Percentiles rank a stretch among this genome's conserved stretches.
Evolutionary conservation across 1,284 basidiomycete species (phyloP).

Genomic region (Heterobasidion irregulare): DNA sequence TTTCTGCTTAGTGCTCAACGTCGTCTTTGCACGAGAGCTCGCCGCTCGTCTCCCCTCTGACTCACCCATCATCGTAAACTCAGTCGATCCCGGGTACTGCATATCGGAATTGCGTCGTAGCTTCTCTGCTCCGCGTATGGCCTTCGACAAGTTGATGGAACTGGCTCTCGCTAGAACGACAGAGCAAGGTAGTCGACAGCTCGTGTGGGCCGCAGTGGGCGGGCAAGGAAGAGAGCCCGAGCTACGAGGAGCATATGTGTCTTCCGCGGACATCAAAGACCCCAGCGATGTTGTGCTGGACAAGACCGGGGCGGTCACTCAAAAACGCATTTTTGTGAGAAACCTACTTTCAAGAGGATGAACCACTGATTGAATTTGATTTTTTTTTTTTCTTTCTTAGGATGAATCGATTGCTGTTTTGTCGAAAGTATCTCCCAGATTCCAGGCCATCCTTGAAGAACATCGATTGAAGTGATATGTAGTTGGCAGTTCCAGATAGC

Average conservation of each 20-base stretch:
- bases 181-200: constrained; percentile 32
- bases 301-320: constrained; percentile 27
- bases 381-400: neutral
- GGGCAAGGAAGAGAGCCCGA: constrained; percentile 13
- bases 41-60: constrained; percentile 21
- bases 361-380: neutral
- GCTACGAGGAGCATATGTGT: constrained; percentile 31
- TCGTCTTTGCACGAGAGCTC: constrained; percentile 33
- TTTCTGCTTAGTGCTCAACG: constrained; percentile 27
- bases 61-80: constrained; percentile 23
- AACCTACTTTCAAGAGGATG: neutral
- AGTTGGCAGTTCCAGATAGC: too few species aligned
- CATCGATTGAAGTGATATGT: neutral
- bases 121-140: neutral
- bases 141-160: constrained; percentile 17
- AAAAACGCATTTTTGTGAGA: constrained; percentile 34
- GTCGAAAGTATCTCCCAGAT: neutral
- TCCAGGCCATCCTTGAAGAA: neutral
- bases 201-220: constrained; percentile 32
- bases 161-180: constrained; percentile 18
- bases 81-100: constrained; percentile 42
- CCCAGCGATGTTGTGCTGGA: constrained; percentile 37
- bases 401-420: neutral
- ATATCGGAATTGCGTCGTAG: constrained; percentile 29
- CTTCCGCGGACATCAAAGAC: constrained; percentile 20